Percentiles rank a stretch among this genome's conserved stretches.
Conservation (phyloP, 2,329 filamentous ascomycete species). For the Venturia effusa region DNA sequence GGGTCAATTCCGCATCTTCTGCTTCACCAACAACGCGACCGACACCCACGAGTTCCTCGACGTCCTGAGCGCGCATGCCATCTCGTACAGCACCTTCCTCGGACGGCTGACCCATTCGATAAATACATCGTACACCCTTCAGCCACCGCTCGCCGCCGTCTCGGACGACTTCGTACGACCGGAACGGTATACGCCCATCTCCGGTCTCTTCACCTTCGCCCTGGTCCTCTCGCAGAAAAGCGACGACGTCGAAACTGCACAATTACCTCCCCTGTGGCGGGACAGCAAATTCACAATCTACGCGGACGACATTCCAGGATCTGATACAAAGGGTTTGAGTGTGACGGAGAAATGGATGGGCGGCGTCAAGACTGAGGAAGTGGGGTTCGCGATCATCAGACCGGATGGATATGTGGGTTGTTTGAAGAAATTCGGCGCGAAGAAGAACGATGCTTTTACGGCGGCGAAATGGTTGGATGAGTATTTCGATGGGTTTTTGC, state of each 20-base stretch:
- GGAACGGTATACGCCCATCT: slow-evolving; percentile 57
- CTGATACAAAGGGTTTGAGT: slow-evolving; percentile 36
- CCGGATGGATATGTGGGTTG: slow-evolving; percentile 66
- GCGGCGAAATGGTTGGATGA: slow-evolving; percentile 37
- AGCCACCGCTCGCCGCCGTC: slow-evolving; percentile 45
- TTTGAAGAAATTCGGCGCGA: slow-evolving; percentile 24
- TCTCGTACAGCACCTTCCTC: slow-evolving; percentile 43
- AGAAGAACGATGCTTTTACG: slow-evolving; percentile 20
- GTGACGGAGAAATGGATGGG: slow-evolving; percentile 55
- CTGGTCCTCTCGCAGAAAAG: slow-evolving; percentile 21
- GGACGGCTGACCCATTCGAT: slow-evolving; percentile 49
- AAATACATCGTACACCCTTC: slow-evolving; percentile 48
- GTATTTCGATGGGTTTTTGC: slow-evolving; percentile 34
- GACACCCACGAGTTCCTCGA: slow-evolving; percentile 49
- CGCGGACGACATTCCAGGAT: slow-evolving; percentile 51
- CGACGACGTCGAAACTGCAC: slow-evolving; percentile 46
- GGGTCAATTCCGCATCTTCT: slow-evolving; percentile 66
- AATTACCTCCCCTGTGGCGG: slow-evolving; percentile 51
- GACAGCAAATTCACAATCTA: slow-evolving; percentile 63
- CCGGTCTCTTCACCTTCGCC: slow-evolving; percentile 58
- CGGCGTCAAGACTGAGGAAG: slow-evolving; percentile 43
- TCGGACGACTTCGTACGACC: slow-evolving; percentile 57
- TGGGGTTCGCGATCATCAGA: slow-evolving; percentile 56
- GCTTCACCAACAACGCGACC: slow-evolving; percentile 61
- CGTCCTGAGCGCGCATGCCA: slow-evolving; percentile 46